Evolutionary conservation across 805 yeast genomes (phyloP), one percentile per base, ranked within the genome.

Genomic region (Candida oleophila): DNA sequence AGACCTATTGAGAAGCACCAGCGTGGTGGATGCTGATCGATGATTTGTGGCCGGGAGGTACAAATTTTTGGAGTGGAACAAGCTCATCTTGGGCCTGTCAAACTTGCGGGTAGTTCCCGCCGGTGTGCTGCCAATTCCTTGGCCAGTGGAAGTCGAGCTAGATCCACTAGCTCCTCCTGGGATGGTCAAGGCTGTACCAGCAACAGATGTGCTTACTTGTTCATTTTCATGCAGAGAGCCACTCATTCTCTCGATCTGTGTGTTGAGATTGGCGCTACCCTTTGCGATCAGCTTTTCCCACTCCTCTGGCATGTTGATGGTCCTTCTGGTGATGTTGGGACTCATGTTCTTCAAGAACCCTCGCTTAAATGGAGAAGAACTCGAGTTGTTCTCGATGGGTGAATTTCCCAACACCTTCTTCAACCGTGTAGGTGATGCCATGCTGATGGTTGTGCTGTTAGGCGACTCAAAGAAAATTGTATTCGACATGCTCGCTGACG

Each of bases 271-370:
- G n/a, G 20, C 14, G 19, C 43, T 22, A 4, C 36, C 16, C 43
- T 41, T 41, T 30, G 22, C 43, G 7, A 30, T 11, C 36, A 22
- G 43, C n/a, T 22, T 28, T 3, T 32, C 43, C 43, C 37, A 30
- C 16, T 41, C 43, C 12, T 30, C 22, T 32, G 37, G 35, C 22
- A 62, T 49, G 48, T 61, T 56, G 22, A 65, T 54, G 9, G 65
- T 58, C 45, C 55, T 59, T 20, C 59, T 54, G 12, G 62, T 37
- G 11, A 67, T 69, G 47, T 68, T 68, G 34, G 73, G 72, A 51
- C 71, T 65, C 69, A 68, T 64, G 45, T 53, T 61, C 43, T 63
- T 69, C 39, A 68, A 54, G 43, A 58, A 59, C 20, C 56, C 50
- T 44, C 72, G 49, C 49, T 62, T 66, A 21, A 52, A 50, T 15